Percentiles rank a stretch among this genome's conserved stretches.
These are phyloP conservation scores for Leishmania mexicana DNA, from an alignment of 208 protist genomes.

Conservation along the genomic window DNA sequence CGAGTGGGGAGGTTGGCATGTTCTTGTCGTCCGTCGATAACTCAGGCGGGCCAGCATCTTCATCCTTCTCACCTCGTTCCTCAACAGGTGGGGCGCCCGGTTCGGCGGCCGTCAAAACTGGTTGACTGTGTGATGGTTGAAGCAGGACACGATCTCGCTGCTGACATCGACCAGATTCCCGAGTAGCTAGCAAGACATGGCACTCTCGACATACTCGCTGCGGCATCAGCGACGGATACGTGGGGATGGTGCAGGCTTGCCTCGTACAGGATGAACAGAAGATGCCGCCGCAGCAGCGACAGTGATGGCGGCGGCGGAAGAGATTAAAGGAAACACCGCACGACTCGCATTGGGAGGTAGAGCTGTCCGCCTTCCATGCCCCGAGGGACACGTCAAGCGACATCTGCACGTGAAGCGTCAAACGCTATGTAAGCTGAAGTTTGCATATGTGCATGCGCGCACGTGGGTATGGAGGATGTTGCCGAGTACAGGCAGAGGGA, in stretches of 20 bases:
- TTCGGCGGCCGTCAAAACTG: not conserved
- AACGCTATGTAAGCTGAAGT: not conserved
- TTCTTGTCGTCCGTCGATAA: no score
- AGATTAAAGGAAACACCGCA: conserved; percentile 38
- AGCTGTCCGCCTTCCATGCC: conserved; percentile 40
- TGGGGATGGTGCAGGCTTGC: conserved; percentile 21
- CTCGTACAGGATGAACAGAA: conserved; percentile 52
- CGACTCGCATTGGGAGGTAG: conserved; percentile 27
- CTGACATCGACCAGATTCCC: conserved; percentile 8
- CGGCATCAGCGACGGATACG: conserved; percentile 24
- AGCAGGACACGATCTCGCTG: conserved; percentile 7
- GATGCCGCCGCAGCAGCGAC: conserved; percentile 39
- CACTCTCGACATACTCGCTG: conserved; percentile 56
- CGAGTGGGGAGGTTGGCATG: not conserved
- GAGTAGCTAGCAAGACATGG: conserved; percentile 3
- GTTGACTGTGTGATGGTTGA: not conserved
- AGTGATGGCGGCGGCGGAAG: conserved; percentile 41
- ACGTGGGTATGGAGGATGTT: not conserved
- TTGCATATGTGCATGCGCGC: not conserved
- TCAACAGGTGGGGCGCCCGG: not conserved
- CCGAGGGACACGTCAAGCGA: conserved; percentile 23
- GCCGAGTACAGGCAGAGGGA: not conserved
- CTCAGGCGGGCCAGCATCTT: not conserved
- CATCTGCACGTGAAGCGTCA: not conserved
- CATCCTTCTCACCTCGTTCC: not conserved